Percentiles rank a stretch among this genome's conserved stretches.
phyloP scores from a whole-genome alignment of 2,329 filamentous ascomycete species.

The Botrytis fragariae region DNA sequence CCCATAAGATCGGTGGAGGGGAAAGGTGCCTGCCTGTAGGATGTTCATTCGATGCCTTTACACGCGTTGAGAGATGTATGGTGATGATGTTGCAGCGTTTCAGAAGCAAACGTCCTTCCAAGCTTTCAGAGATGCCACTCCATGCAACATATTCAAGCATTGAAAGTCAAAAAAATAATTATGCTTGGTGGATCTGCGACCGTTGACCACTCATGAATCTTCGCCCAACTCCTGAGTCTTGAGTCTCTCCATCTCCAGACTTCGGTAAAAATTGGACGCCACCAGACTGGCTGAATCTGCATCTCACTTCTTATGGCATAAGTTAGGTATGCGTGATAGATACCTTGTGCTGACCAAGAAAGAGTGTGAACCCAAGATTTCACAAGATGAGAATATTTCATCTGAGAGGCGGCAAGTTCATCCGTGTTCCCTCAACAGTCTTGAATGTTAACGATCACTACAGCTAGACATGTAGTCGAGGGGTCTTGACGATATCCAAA shows the following conservation, averaged over 20 bases:
- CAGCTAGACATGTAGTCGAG: not conserved
- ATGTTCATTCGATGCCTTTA: constrained; percentile 9
- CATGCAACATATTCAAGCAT: not conserved
- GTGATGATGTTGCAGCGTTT: constrained; percentile 7
- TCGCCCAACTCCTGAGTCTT: not conserved
- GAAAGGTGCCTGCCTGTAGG: constrained; percentile 3
- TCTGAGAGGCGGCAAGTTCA: not conserved
- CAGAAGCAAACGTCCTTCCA: constrained; percentile 13
- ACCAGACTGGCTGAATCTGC: constrained; percentile 16
- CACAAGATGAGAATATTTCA: not conserved
- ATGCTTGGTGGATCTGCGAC: not conserved
- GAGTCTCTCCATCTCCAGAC: constrained; percentile 1
- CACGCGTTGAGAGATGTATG: constrained; percentile 10
- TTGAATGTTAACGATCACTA: not conserved
- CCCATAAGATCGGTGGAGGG: not conserved
- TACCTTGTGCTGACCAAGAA: constrained; percentile 1
- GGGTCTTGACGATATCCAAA: not conserved
- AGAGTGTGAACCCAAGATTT: constrained; percentile 2
- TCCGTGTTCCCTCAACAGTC: constrained; percentile 2
- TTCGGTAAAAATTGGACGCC: constrained; percentile 3
- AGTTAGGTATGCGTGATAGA: constrained; percentile 7
- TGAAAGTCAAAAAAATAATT: not conserved
- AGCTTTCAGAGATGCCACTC: not conserved
- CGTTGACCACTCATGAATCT: constrained; percentile 7
- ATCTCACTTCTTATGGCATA: constrained; percentile 9